phyloP scores from a whole-genome alignment of 192 early-diverging fungal genomes.

The Backusella luteola region DNA sequence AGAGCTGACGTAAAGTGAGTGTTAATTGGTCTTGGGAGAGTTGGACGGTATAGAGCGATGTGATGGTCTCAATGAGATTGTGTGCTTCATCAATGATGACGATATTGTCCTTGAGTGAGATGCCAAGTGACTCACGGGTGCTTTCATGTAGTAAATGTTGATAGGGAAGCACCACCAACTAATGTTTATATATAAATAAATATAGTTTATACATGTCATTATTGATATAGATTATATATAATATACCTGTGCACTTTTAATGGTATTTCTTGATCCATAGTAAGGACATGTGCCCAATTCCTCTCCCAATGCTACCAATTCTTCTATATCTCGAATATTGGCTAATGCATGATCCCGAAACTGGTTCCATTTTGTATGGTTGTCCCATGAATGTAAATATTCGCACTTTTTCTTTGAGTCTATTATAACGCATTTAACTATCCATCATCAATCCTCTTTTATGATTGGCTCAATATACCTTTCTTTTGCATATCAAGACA shows the following conservation, averaged over 20 bases:
- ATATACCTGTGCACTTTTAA: conserved; percentile 49
- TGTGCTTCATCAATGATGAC: conserved; percentile 88
- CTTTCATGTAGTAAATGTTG: conserved; percentile 75
- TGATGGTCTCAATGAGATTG: conserved; percentile 74
- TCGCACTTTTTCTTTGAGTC: conserved; percentile 43
- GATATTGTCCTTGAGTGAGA: conserved; percentile 68
- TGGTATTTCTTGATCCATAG: conserved; percentile 71
- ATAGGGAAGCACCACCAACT: conserved; percentile 90
- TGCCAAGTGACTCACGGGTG: conserved; percentile 72
- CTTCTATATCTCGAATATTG: conserved; percentile 79
- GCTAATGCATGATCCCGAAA: conserved; percentile 57
- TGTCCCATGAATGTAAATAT: conserved; percentile 41
- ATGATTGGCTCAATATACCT: neutral
- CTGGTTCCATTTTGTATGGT: conserved; percentile 50
- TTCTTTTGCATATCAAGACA: conserved; percentile 84
- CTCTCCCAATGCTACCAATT: conserved; percentile 66
- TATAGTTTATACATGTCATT: conserved; percentile 1
- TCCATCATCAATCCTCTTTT: neutral
- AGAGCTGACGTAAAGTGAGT: conserved; percentile 54
- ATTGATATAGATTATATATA: neutral
- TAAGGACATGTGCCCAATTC: conserved; percentile 71
- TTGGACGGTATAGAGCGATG: conserved; percentile 63
- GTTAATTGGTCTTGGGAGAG: conserved; percentile 52
- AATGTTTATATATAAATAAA: conserved; percentile 4
- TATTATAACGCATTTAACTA: neutral